phyloP scores from a whole-genome alignment of 176 grass and related monocot genomes.

The Oryza brachyantha region DNA sequence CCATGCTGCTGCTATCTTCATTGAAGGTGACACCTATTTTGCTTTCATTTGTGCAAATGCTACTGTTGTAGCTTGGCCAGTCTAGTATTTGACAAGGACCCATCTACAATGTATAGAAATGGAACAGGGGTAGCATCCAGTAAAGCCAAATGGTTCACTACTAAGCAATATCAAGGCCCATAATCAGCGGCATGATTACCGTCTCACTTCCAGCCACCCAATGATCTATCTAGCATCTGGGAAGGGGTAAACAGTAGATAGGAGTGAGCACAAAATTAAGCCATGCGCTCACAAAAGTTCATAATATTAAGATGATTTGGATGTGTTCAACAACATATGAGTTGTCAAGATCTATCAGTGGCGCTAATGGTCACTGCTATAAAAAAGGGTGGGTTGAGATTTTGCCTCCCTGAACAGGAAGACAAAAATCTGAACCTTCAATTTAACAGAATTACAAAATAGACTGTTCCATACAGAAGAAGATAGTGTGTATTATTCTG shows the following conservation, averaged over 20 bases:
- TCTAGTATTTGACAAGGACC: not conserved
- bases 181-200: not conserved
- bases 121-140: not conserved
- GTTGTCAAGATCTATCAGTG: not conserved
- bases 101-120: not conserved
- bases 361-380: not conserved
- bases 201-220: not conserved
- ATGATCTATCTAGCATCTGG: not conserved
- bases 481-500: not conserved
- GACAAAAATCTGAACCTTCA: not conserved
- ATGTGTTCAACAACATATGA: slow-evolving; percentile 14
- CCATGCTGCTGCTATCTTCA: no score
- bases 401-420: not conserved
- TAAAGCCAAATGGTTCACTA: not conserved
- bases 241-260: not conserved
- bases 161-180: not conserved
- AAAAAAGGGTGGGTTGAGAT: not conserved
- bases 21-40: not conserved
- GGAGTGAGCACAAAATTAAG: not conserved
- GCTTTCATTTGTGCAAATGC: not conserved
- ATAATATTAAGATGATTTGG: not conserved
- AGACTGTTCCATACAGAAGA: not conserved
- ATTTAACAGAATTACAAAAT: not conserved
- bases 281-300: not conserved
- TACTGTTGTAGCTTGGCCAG: not conserved